Evolutionary conservation across 1,284 basidiomycete species (phyloP).

Genomic region (Sphaerobolus stellatus): DNA sequence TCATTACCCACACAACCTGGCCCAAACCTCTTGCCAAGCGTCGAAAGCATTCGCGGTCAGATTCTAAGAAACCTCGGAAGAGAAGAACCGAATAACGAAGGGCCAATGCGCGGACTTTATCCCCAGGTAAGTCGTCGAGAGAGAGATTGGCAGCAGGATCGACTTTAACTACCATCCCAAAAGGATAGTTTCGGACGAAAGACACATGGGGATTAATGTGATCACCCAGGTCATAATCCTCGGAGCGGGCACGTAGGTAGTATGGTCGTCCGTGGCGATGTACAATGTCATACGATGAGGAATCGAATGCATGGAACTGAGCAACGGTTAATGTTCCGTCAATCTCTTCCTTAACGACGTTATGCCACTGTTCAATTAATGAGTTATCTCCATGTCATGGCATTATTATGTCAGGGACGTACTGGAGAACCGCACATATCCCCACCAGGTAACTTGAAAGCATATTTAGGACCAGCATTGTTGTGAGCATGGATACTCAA

Average conservation of each 20-base stretch:
- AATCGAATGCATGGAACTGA: not conserved
- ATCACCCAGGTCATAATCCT: no score
- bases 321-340: not conserved
- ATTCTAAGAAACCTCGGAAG: no score
- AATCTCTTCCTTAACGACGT: not conserved
- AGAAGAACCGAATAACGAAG: no score
- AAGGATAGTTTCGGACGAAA: no score
- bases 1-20: no score
- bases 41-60: no score
- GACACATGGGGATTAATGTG: no score
- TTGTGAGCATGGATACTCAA: not conserved
- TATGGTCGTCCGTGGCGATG: not conserved
- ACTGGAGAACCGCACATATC: not conserved
- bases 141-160: no score
- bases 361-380: not conserved
- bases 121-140: no score
- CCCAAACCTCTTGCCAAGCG: no score
- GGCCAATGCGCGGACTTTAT: no score
- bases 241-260: not conserved
- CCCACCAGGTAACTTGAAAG: not conserved
- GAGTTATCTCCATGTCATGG: not conserved
- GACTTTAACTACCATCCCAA: no score
- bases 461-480: not conserved
- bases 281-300: not conserved
- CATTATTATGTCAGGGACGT: not conserved